A percentile compares a stretch with the other conserved stretches of the same genome.
Evolutionary conservation across 257 asterid species (phyloP).

Genomic region (Ilex asprella): DNA sequence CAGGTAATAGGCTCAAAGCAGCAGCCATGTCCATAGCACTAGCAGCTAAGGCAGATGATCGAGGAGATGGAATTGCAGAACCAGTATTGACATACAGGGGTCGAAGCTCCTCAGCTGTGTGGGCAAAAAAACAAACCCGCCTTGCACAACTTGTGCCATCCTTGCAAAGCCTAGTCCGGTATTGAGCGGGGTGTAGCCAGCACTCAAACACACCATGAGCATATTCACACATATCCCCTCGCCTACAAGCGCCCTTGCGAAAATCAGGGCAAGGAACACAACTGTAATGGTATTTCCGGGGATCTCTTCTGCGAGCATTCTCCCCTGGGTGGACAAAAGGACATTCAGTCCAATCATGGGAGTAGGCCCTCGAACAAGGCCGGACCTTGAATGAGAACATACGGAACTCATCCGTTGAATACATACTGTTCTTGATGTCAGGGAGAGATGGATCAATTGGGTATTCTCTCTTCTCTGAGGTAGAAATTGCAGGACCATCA

Average conservation of each 20-base stretch:
- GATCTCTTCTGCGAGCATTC: slow-evolving; percentile 93
- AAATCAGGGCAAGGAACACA: slow-evolving; percentile 99
- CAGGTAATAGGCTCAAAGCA: slow-evolving; percentile 64
- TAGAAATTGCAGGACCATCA: slow-evolving; percentile 33
- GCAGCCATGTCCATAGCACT: slow-evolving; percentile 92
- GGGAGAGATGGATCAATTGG: slow-evolving; percentile 93
- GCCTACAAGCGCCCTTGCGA: slow-evolving; percentile 83
- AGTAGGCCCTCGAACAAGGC: slow-evolving; percentile 95
- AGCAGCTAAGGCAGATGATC: slow-evolving; percentile 68
- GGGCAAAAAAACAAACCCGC: slow-evolving; percentile 91
- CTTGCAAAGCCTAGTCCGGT: slow-evolving; percentile 79
- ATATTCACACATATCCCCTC: slow-evolving; percentile 98
- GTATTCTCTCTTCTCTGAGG: slow-evolving; percentile 69
- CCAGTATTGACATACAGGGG: slow-evolving; percentile 87
- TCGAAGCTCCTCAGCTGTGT: slow-evolving; percentile 82
- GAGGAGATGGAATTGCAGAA: slow-evolving; percentile 85
- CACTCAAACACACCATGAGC: slow-evolving; percentile 98
- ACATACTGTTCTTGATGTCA: slow-evolving; percentile 77
- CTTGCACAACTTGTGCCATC: slow-evolving; percentile 81
- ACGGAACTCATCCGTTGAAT: slow-evolving; percentile 83
- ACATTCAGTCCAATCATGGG: slow-evolving; percentile 99
- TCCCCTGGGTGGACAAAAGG: slow-evolving; percentile 98
- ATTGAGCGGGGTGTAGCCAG: slow-evolving; percentile 99
- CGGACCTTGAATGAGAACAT: slow-evolving; percentile 91
- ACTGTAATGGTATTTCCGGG: slow-evolving; percentile 85